Base-by-base conservation (phyloP, 163 green algal genomes). In the Chlamydomonas reinhardtii region DNA sequence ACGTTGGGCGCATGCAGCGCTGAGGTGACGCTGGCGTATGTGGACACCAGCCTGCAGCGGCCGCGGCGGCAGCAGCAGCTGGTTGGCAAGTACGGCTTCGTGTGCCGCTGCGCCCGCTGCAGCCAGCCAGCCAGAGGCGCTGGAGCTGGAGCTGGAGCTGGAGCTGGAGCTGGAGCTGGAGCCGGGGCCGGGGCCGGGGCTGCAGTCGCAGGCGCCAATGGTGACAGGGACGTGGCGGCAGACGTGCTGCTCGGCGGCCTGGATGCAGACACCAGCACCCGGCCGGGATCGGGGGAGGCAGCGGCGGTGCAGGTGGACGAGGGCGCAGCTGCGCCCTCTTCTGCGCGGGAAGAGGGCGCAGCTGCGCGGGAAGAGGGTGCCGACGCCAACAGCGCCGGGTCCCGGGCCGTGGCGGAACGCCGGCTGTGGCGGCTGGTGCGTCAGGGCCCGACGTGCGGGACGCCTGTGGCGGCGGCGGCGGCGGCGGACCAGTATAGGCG, bases 71-170 rank as follows among this genome's bases (percentile, higher is more conserved):
- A 52, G 14, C 31, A 4, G 43, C 64, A 85, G 64, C 80, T 90
- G 52, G 37, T 19, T 2, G 56, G 65, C 35, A 85, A 78, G 74
- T 90, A 90, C 72, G 80, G 73, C 35, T 90, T 90, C 43, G 4
- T 14, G 2, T 90, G 86, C 80, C 0, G 6, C 12, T 90, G 86
- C 66, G 80, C 35, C 32, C 86, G 80, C 27, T 90, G 86, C 74
- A 27, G 37, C n/a, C n/a, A 78, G 69, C 39, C 66, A 4, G 14
- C 34, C 37, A n/a, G n/a, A n/a, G n/a, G n/a, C n/a, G n/a, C 20
- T 37, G 62, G 16, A 35, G 37, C 24, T 39, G 29, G 11, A 0
- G 25, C n/a, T n/a, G n/a, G n/a, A n/a, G n/a, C n/a, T n/a, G 35
- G 76, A 25, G 2, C 34, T 34, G 12, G 15, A 24, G 29, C 25